These are phyloP conservation scores for Trypanosoma mega DNA, from an alignment of 208 protist species.

Conservation along the genomic window DNA sequence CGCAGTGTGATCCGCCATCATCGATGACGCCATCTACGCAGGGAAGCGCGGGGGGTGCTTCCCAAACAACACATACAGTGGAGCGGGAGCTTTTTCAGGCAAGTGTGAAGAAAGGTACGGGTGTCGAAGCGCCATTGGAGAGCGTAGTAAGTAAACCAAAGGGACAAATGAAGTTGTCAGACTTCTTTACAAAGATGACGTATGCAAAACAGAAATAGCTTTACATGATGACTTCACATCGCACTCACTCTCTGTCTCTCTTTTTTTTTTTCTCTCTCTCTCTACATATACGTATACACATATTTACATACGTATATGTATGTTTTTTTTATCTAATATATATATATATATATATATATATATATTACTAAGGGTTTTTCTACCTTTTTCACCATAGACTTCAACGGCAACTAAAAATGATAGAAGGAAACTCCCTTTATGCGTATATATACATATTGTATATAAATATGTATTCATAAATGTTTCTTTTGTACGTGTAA, in stretches of 20 bases:
- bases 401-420: no score
- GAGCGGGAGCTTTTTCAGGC: constrained; percentile 12
- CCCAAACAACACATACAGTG: background rate
- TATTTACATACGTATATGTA: background rate
- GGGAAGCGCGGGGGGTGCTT: background rate
- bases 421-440: no score
- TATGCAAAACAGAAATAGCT: constrained; percentile 42
- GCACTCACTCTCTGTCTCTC: background rate
- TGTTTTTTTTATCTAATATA: background rate
- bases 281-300: constrained; percentile 10
- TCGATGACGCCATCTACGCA: background rate
- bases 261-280: constrained; percentile 30
- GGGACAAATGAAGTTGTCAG: constrained; percentile 76
- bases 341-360: no score
- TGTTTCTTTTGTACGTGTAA: background rate
- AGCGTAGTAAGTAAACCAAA: constrained; percentile 8
- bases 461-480: background rate
- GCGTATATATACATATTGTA: background rate
- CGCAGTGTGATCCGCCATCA: background rate
- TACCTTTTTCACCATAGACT: no score
- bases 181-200: constrained; percentile 86
- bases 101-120: background rate
- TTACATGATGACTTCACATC: background rate
- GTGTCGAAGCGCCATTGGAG: background rate
- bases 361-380: no score